These are phyloP conservation scores for Aleurites moluccanus DNA, from an alignment of 441 rosid genomes.

Conservation along the genomic window DNA sequence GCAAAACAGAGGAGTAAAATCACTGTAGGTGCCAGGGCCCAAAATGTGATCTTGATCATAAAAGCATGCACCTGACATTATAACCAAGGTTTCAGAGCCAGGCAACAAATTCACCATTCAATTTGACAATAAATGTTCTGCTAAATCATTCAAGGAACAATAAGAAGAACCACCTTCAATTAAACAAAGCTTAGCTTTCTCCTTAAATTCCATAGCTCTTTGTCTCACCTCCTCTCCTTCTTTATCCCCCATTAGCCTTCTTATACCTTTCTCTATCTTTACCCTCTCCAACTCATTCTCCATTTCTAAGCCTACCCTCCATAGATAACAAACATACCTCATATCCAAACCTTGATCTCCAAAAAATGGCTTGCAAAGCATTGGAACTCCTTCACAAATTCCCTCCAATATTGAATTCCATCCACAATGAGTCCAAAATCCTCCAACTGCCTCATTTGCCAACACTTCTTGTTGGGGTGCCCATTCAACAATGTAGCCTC, in stretches of 20 bases:
- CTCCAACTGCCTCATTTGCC: too few species aligned
- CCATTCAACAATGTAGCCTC: too few species aligned
- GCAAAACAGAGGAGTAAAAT: too few species aligned
- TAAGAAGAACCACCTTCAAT: too few species aligned
- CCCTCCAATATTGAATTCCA: constrained; percentile 38
- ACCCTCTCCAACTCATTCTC: constrained; percentile 27
- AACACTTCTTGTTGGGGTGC: too few species aligned
- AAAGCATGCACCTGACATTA: too few species aligned
- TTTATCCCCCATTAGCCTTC: constrained; percentile 21
- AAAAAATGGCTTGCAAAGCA: constrained; percentile 33
- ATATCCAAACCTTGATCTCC: constrained; percentile 29
- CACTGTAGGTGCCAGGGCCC: too few species aligned
- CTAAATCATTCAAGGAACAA: too few species aligned
- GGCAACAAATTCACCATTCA: too few species aligned
- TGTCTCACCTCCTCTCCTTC: constrained; percentile 25
- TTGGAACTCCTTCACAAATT: constrained; percentile 30
- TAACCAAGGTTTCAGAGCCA: too few species aligned
- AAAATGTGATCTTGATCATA: too few species aligned
- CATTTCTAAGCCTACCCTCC: constrained; percentile 27
- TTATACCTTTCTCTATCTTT: constrained; percentile 21
- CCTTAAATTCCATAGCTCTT: constrained; percentile 15
- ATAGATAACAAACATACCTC: constrained; percentile 20
- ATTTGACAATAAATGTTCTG: too few species aligned
- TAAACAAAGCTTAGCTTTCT: background rate
- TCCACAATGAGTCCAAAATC: constrained; percentile 9